Conservation (phyloP, 1,139 yeast genomes). For the Taphrina confusa region DNA sequence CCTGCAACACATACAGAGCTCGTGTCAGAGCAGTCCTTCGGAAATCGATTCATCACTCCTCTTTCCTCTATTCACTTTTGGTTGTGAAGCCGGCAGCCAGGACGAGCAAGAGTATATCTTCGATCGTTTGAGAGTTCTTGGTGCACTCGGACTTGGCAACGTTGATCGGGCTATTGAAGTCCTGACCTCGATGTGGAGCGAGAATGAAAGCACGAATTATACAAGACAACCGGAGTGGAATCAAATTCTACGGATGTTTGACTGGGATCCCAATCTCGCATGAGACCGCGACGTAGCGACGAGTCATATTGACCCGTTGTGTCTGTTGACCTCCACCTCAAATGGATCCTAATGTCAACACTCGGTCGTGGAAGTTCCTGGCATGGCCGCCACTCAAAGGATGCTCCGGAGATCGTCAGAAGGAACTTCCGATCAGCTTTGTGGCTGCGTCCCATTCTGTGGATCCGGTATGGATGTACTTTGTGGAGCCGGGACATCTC, state of each 20-base stretch:
- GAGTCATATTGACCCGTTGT: too few species aligned
- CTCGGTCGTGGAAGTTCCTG: too few species aligned
- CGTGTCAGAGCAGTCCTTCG: neutral
- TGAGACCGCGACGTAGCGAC: too few species aligned
- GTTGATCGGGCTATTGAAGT: constrained; percentile 23
- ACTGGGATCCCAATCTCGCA: constrained; percentile 5
- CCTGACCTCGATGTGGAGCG: neutral
- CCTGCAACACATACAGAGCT: neutral
- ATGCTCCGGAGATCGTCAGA: too few species aligned
- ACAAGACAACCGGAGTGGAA: neutral
- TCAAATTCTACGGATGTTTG: constrained; percentile 3
- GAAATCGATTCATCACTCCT: constrained; percentile 16
- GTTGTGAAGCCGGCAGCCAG: neutral
- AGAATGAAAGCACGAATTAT: neutral
- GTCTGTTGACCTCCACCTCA: too few species aligned
- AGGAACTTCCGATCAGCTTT: too few species aligned
- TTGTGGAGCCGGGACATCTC: too few species aligned
- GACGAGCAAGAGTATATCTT: neutral
- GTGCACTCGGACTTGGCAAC: constrained; percentile 10
- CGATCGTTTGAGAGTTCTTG: neutral
- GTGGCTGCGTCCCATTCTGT: too few species aligned
- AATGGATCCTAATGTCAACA: too few species aligned
- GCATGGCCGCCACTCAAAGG: too few species aligned
- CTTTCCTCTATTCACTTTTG: constrained; percentile 12
- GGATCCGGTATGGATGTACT: too few species aligned